These are phyloP conservation scores for Aegilops bicornis DNA, from an alignment of 176 grass and related monocot species.

Conservation along the genomic window DNA sequence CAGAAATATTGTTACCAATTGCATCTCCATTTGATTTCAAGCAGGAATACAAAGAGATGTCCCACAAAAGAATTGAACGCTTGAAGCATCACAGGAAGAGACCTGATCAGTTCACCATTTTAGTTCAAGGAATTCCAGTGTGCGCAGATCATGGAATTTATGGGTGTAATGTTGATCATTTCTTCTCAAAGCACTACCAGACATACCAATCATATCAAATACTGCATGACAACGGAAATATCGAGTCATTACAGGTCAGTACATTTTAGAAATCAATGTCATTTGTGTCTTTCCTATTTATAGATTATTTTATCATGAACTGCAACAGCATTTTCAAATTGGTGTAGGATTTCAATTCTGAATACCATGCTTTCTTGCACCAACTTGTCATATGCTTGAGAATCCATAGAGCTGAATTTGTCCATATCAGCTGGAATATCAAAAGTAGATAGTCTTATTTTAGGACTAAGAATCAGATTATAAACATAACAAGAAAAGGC, in stretches of 20 bases:
- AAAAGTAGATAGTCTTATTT: background rate
- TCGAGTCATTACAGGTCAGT: slow-evolving; percentile 59
- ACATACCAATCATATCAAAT: slow-evolving; percentile 68
- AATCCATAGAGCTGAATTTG: background rate
- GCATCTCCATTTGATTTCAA: slow-evolving; percentile 25
- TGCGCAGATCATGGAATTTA: slow-evolving; percentile 62
- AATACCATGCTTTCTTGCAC: background rate
- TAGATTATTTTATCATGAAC: background rate
- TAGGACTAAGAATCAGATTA: background rate
- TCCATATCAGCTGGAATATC: background rate
- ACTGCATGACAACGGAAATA: slow-evolving; percentile 51
- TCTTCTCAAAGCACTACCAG: slow-evolving; percentile 78
- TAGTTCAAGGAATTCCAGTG: slow-evolving; percentile 72
- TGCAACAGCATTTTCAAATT: background rate
- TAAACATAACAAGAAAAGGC: background rate
- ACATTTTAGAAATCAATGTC: background rate
- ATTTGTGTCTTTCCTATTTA: background rate
- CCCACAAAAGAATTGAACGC: slow-evolving; percentile 50
- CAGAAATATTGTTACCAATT: background rate
- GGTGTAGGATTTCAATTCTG: background rate
- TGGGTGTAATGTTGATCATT: slow-evolving; percentile 76
- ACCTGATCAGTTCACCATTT: slow-evolving; percentile 72
- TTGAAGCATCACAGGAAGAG: slow-evolving; percentile 53
- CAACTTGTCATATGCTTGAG: background rate
- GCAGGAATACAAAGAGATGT: slow-evolving; percentile 67